A percentile compares a stretch with the other conserved stretches of the same genome.
These are phyloP conservation scores for Colletotrichum lupini DNA, from an alignment of 2,329 filamentous ascomycete species.

Conservation along the genomic window DNA sequence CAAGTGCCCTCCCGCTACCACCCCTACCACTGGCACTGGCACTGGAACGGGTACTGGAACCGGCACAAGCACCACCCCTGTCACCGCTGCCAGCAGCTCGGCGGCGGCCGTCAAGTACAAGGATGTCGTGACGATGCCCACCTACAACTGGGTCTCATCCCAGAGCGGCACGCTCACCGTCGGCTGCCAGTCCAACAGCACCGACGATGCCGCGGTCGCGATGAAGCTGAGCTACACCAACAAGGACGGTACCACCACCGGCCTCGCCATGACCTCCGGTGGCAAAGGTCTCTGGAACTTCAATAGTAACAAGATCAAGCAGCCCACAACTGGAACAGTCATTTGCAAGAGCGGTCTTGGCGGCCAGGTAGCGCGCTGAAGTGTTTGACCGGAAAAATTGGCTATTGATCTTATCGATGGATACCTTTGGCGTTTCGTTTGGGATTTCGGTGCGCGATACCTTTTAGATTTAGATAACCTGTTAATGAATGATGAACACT, in stretches of 20 bases:
- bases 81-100: neutral
- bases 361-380: slow-evolving; percentile 7
- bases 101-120: neutral
- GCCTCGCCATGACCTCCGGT: slow-evolving; percentile 21
- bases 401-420: too few relatives aligned
- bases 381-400: neutral
- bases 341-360: slow-evolving; percentile 33
- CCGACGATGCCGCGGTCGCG: slow-evolving; percentile 31
- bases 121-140: slow-evolving; percentile 31
- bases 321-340: slow-evolving; percentile 20
- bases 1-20: slow-evolving; percentile 17
- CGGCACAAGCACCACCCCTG: neutral
- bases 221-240: slow-evolving; percentile 41
- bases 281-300: slow-evolving; percentile 35
- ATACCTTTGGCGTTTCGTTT: neutral
- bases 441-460: neutral
- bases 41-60: slow-evolving; percentile 4
- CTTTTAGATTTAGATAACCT: neutral
- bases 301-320: slow-evolving; percentile 32
- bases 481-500: neutral
- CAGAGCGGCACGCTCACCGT: slow-evolving; percentile 37
- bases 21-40: neutral
- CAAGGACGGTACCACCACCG: slow-evolving; percentile 33
- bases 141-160: slow-evolving; percentile 32
- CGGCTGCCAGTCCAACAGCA: slow-evolving; percentile 30